A percentile compares a stretch with the other conserved stretches of the same genome.
phyloP scores from a whole-genome alignment of 345 rosid genomes.

The Pugionium cornutum region DNA sequence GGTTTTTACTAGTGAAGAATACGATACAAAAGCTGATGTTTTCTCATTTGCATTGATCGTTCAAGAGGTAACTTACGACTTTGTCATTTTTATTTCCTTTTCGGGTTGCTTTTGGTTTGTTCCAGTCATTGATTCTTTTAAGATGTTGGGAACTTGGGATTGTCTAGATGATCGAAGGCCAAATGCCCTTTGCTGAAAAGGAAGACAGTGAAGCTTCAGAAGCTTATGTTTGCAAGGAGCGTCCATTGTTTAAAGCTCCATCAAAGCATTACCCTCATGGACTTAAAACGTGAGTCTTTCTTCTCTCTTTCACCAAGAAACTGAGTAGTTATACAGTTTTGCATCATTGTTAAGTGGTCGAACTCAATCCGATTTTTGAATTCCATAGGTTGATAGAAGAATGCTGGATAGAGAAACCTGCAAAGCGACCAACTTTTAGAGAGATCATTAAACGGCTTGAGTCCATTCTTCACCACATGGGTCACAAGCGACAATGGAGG shows the following conservation, averaged over 20 bases:
- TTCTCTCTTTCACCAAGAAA: slow-evolving; percentile 4
- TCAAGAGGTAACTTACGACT: slow-evolving; percentile 62
- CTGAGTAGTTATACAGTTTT: neutral
- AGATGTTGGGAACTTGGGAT: neutral
- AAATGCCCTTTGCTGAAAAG: slow-evolving; percentile 66
- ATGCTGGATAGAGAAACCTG: slow-evolving; percentile 83
- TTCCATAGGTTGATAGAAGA: slow-evolving; percentile 76
- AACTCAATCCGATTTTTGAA: neutral
- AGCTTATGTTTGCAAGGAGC: slow-evolving; percentile 50
- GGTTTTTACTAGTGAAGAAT: slow-evolving; percentile 64
- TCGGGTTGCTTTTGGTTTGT: neutral
- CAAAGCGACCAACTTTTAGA: slow-evolving; percentile 78
- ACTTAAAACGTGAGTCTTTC: slow-evolving; percentile 63
- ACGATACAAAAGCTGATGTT: slow-evolving; percentile 92
- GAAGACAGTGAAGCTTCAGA: slow-evolving; percentile 62
- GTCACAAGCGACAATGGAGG: slow-evolving; percentile 82
- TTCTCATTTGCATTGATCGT: slow-evolving; percentile 90
- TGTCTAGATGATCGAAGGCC: slow-evolving; percentile 83
- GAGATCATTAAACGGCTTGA: slow-evolving; percentile 65
- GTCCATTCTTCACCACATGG: slow-evolving; percentile 48
- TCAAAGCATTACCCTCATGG: slow-evolving; percentile 75
- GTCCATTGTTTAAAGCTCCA: slow-evolving; percentile 79
- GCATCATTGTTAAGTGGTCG: slow-evolving; percentile 12
- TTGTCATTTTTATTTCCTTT: neutral
- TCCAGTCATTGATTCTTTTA: slow-evolving; percentile 22